Percentiles rank a stretch among this genome's conserved stretches.
Evolutionary conservation across 2,329 filamentous ascomycete genomes (phyloP).

Genomic region (Colletotrichum sidae): DNA sequence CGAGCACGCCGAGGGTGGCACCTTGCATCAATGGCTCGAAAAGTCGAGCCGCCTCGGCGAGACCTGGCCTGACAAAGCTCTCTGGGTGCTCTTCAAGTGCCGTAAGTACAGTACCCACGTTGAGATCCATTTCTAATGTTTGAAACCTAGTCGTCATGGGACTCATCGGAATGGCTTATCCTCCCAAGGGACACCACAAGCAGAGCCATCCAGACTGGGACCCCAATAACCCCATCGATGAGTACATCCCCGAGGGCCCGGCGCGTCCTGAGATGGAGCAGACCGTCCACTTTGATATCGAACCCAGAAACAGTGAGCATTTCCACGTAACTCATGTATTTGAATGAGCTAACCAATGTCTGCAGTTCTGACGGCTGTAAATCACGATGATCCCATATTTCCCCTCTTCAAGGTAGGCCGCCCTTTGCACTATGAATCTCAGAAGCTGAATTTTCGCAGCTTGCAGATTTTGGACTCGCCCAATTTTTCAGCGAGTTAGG

Average conservation of each 20-base stretch:
- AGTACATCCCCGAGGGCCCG: constrained; percentile 16
- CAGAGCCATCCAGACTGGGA: constrained; percentile 12
- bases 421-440: too few species aligned
- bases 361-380: constrained; percentile 12
- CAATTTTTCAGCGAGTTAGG: constrained; percentile 22
- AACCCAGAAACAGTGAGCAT: constrained; percentile 45
- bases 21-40: constrained; percentile 33
- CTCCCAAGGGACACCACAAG: constrained; percentile 11
- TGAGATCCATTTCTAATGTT: constrained; percentile 17
- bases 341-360: not conserved
- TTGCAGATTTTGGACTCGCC: constrained; percentile 26
- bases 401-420: constrained; percentile 33
- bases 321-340: too few species aligned
- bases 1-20: constrained; percentile 43
- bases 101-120: constrained; percentile 12
- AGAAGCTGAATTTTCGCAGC: constrained; percentile 19
- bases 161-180: constrained; percentile 44
- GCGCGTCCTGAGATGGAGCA: constrained; percentile 24
- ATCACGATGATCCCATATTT: not conserved
- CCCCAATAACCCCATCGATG: constrained; percentile 19
- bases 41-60: constrained; percentile 20
- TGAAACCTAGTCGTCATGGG: constrained; percentile 42
- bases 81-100: constrained; percentile 30
- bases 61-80: constrained; percentile 27
- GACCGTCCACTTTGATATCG: constrained; percentile 36